Percentiles rank a stretch among this genome's conserved stretches.
Evolutionary conservation across 805 yeast genomes (phyloP).

Genomic region (Kazachstania kunashirensis): DNA sequence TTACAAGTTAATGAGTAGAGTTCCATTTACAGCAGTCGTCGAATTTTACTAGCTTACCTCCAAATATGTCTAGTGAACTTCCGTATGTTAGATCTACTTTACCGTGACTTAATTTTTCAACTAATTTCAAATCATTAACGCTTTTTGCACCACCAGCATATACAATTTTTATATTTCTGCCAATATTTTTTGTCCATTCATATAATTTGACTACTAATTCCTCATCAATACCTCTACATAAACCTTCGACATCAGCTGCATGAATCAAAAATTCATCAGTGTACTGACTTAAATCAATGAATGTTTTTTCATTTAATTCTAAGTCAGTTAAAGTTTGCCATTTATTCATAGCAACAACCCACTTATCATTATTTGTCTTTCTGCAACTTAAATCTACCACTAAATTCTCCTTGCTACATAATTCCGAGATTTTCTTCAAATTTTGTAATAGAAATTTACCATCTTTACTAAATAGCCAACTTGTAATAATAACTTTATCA

Average conservation of each 20-base stretch:
- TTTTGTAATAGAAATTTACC: slow-evolving; percentile 45
- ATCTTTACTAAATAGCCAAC: slow-evolving; percentile 59
- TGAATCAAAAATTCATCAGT: slow-evolving; percentile 87
- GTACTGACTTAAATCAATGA: slow-evolving; percentile 46
- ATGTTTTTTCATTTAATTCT: slow-evolving; percentile 43
- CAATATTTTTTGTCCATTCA: slow-evolving; percentile 49
- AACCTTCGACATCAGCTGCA: slow-evolving; percentile 98
- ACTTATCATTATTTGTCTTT: slow-evolving; percentile 29
- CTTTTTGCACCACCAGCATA: slow-evolving; percentile 96
- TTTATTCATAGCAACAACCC: slow-evolving; percentile 97
- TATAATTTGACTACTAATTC: slow-evolving; percentile 61
- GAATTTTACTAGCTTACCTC: slow-evolving; percentile 73
- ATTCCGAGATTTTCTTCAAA: slow-evolving; percentile 37
- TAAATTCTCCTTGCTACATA: slow-evolving; percentile 58
- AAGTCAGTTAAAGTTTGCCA: slow-evolving; percentile 87
- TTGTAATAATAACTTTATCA: slow-evolving; percentile 80
- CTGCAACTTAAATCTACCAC: slow-evolving; percentile 89
- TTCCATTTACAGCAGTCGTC: slow-evolving; percentile 75
- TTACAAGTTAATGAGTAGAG: slow-evolving; percentile 8
- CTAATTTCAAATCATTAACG: slow-evolving; percentile 57
- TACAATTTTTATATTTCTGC: slow-evolving; percentile 56
- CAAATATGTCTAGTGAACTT: slow-evolving; percentile 88
- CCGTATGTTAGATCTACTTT: slow-evolving; percentile 90
- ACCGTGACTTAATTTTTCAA: slow-evolving; percentile 59
- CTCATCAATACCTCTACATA: slow-evolving; percentile 87